Conservation (phyloP, 2,329 filamentous ascomycete species). For the Ramularia endophylla region DNA sequence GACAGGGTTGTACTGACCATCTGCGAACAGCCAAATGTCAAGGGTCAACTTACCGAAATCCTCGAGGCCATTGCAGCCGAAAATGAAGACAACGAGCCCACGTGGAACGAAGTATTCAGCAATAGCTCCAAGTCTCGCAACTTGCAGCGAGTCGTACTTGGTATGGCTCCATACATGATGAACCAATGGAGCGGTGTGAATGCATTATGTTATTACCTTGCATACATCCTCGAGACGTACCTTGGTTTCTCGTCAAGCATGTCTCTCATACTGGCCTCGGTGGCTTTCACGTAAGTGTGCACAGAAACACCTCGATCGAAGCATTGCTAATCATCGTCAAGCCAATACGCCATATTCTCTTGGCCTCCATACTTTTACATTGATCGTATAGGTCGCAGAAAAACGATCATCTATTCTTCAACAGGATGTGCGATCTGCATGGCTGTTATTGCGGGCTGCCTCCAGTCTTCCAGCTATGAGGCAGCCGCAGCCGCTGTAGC, state of each 20-base stretch:
- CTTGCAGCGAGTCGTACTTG: slow-evolving; percentile 32
- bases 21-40: slow-evolving; percentile 26
- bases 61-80: slow-evolving; percentile 30
- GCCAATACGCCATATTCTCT: slow-evolving; percentile 25
- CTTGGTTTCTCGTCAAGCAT: slow-evolving; percentile 23
- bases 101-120: slow-evolving; percentile 33
- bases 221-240: slow-evolving; percentile 27
- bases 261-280: slow-evolving; percentile 28
- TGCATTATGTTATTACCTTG: slow-evolving; percentile 26
- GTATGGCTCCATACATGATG: slow-evolving; percentile 34
- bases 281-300: slow-evolving; percentile 27
- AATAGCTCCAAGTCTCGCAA: slow-evolving; percentile 33
- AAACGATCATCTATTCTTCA: slow-evolving; percentile 27
- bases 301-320: too few species aligned
- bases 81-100: slow-evolving; percentile 27
- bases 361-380: slow-evolving; percentile 31
- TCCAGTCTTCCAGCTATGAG: slow-evolving; percentile 22
- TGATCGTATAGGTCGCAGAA: slow-evolving; percentile 26
- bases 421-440: slow-evolving; percentile 32
- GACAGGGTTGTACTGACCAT: too few species aligned
- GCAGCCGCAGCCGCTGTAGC: slow-evolving; percentile 30
- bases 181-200: slow-evolving; percentile 26
- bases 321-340: too few species aligned
- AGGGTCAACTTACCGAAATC: slow-evolving; percentile 33
- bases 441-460: slow-evolving; percentile 31